These are phyloP conservation scores for Actinidia chinensis DNA, from an alignment of 179 eudicot species.

Conservation along the genomic window DNA sequence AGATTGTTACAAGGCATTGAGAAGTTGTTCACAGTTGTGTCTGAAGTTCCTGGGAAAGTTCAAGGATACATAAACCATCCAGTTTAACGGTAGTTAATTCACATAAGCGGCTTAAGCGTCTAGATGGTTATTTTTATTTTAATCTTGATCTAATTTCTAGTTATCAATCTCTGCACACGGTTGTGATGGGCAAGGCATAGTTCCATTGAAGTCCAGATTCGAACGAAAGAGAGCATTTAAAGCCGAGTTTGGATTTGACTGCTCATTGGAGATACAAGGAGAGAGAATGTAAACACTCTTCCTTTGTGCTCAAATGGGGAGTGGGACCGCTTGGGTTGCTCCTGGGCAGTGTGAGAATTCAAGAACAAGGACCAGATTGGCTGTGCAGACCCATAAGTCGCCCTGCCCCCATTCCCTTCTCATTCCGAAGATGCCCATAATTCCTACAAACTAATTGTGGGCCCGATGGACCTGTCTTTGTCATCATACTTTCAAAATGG, in stretches of 20 bases:
- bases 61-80: constrained; percentile 83
- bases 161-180: constrained; percentile 87
- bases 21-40: constrained; percentile 73
- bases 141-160: constrained; percentile 27
- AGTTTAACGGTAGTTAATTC: constrained; percentile 68
- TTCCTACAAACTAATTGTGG: constrained; percentile 53
- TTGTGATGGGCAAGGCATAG: constrained; percentile 68
- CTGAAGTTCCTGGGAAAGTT: constrained; percentile 79
- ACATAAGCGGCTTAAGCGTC: not conserved
- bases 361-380: constrained; percentile 51
- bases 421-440: constrained; percentile 76
- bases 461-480: constrained; percentile 75
- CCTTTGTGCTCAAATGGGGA: constrained; percentile 93
- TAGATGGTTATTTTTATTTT: not conserved
- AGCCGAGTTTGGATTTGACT: constrained; percentile 90
- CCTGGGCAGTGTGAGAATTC: constrained; percentile 94
- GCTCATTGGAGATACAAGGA: constrained; percentile 99
- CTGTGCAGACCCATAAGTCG: constrained; percentile 47
- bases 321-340: constrained; percentile 96
- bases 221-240: constrained; percentile 86
- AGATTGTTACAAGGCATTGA: constrained; percentile 78
- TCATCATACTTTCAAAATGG: constrained; percentile 85
- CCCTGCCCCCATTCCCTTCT: constrained; percentile 75
- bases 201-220: constrained; percentile 89
- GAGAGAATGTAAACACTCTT: constrained; percentile 69